phyloP scores from a whole-genome alignment of 2,329 filamentous ascomycete genomes.

The Calonectria leucothoes region DNA sequence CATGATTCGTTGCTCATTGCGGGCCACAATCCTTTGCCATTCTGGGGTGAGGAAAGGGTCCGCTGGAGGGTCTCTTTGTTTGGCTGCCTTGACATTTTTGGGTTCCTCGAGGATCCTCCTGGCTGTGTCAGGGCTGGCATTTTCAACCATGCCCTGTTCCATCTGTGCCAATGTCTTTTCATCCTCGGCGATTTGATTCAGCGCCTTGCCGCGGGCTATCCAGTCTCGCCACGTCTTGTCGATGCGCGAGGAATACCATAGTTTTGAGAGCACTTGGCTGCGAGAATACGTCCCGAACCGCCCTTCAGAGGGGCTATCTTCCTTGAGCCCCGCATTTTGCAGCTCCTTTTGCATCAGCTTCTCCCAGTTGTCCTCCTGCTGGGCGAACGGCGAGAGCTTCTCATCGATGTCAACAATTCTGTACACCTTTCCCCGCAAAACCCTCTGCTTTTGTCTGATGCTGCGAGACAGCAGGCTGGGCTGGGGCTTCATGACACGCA shows the following conservation, averaged over 20 bases:
- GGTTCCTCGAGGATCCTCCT: background rate
- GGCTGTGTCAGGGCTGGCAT: background rate
- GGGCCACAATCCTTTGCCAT: background rate
- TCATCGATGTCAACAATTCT: constrained; percentile 53
- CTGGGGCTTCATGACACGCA: constrained; percentile 76
- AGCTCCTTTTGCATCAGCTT: constrained; percentile 45
- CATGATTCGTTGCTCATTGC: background rate
- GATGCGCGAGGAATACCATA: constrained; percentile 48
- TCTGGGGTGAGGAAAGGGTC: background rate
- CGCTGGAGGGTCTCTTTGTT: background rate
- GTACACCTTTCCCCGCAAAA: constrained; percentile 55
- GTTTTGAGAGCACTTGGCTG: constrained; percentile 43
- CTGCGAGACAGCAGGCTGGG: constrained; percentile 67
- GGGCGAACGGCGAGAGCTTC: constrained; percentile 44
- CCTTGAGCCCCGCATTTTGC: constrained; percentile 23
- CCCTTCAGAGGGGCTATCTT: constrained; percentile 12
- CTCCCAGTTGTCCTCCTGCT: constrained; percentile 64
- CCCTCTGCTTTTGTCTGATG: constrained; percentile 62
- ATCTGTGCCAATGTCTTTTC: constrained; percentile 48
- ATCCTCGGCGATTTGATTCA: constrained; percentile 53
- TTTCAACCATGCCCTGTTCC: constrained; percentile 27
- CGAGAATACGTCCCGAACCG: constrained; percentile 44
- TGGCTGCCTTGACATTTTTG: background rate
- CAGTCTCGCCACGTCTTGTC: constrained; percentile 50
- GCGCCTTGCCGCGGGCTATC: constrained; percentile 53